Percentiles rank a stretch among this genome's conserved stretches.
Evolutionary conservation across 2,329 filamentous ascomycete species (phyloP).

Genomic region (Mycosphaerella arachidis): DNA sequence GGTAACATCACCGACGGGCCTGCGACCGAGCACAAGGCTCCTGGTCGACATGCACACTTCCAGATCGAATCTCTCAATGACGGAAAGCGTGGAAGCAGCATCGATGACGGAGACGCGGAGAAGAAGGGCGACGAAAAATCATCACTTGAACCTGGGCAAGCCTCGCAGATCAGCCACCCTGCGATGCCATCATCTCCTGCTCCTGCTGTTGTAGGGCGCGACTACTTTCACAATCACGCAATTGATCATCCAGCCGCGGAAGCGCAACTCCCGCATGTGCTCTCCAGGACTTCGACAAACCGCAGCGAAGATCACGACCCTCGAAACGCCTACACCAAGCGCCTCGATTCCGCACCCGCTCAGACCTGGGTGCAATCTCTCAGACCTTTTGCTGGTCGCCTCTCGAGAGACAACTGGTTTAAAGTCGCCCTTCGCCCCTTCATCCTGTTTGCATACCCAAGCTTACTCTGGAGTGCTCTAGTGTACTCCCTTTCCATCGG

Average conservation of each 20-base stretch:
- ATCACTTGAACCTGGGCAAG: background rate
- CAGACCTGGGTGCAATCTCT: constrained; percentile 72
- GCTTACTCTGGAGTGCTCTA: constrained; percentile 80
- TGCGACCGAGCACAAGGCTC: constrained; percentile 1
- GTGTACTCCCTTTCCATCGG: constrained; percentile 86
- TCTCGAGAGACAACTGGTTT: constrained; percentile 74
- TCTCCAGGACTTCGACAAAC: background rate
- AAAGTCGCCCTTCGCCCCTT: constrained; percentile 75
- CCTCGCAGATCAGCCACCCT: background rate
- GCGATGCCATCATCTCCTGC: background rate
- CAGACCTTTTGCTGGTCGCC: constrained; percentile 70
- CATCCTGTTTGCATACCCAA: constrained; percentile 79
- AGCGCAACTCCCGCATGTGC: background rate
- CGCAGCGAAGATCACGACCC: constrained; percentile 7
- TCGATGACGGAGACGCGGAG: constrained; percentile 3
- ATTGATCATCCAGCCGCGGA: background rate
- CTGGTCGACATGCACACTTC: constrained; percentile 17
- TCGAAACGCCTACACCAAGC: constrained; percentile 59
- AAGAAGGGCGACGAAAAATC: constrained; percentile 9
- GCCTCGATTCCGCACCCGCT: constrained; percentile 61
- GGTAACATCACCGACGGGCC: constrained; percentile 3
- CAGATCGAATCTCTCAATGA: constrained; percentile 7
- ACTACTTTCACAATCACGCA: constrained; percentile 16
- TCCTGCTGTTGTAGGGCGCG: background rate
- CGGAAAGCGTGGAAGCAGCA: constrained; percentile 4